Base-by-base conservation (phyloP, 2,329 filamentous ascomycete species). In the Scedosporium minutisporum region DNA sequence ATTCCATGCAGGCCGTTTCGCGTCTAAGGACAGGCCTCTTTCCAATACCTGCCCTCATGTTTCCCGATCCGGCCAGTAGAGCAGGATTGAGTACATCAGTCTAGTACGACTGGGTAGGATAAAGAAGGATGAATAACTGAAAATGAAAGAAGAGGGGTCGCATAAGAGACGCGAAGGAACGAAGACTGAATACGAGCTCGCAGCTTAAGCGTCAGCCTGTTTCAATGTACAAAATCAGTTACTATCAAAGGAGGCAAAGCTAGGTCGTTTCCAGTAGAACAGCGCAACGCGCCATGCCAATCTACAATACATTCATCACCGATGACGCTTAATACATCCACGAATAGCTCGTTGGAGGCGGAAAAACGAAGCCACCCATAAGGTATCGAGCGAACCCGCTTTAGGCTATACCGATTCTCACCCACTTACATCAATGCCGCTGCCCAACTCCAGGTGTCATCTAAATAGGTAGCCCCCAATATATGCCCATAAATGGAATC, bases 381-480 rank as follows among this genome's bases (percentile, higher is more conserved):
- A 9, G 55, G 27, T 25, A 5, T 16, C 33, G 6, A 10, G 16
- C 12, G 10, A 10, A 33, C 7, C 55, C n/a, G 33, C 55, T 58
- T 58, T 38, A 58, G 55, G 33, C 55, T 58, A 58, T 58, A 41
- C 29, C 14, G 12, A 51, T 25, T 23, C 33, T 16, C 55, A 23
- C 23, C 55, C 33, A 58, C 14, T 33, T 6, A 58, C 55, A 58
- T 41, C 55, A 58, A 58, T 58, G 55, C 55, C 55, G 55, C 55
- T 21, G 25, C 27, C 33, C 25, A 55, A 55, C 51, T 23, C 51
- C 23, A 23, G 21, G 23, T 23, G 23, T 14, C 18, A 55, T 25
- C 23, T 23, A 25, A 55, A 23, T 29, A 55, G 21, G 23, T 14
- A 27, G 18, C 51, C 23, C 23, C 51, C 51, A 23, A 55, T 23